Base-by-base conservation (phyloP, 768 basidiomycete genomes). In the Leucocoprinus birnbaumii region DNA sequence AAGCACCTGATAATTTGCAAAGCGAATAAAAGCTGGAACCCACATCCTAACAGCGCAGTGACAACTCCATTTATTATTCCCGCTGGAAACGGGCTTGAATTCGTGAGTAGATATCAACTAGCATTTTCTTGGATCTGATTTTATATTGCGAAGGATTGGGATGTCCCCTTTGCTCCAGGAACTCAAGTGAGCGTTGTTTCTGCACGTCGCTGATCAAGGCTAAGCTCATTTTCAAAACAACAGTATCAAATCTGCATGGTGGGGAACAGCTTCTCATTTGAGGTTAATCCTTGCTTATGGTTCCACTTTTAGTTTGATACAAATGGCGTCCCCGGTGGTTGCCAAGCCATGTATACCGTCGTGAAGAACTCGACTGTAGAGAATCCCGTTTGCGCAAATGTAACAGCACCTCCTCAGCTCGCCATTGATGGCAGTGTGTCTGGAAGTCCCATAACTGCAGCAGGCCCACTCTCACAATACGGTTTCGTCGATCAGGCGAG, bases 201-300 rank as follows among this genome's bases (percentile, higher is more conserved):
- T 25, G 22, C 18, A 18, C 31, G 5, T 21, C 35, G 40, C 19
- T 37, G 13, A 59, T 19, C 6, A 31, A 31, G 5, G 11, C 31
- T 31, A 11, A 31, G n/a, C n/a, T n/a, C n/a, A n/a, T n/a, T 31
- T 31, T 31, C 31, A 11, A 31, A 31, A 31, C 14, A 53, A 14
- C 41, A 75, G 72, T 83, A 80, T 64, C 79, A 83, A 63, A 79
- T 81, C 57, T 83, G 81, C 71, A 81, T 83, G 80, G 80, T 81
- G 52, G 34, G 64, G 13, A 19, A 19, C n/a, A n/a, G n/a, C n/a
- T n/a, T n/a, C n/a, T n/a, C n/a, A n/a, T n/a, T n/a, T n/a, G n/a
- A n/a, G n/a, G n/a, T n/a, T n/a, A n/a, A n/a, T 34, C 34, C 44
- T 13, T 3, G 6, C 10, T 27, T 16, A 25, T 41, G 26, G 14